Base-by-base conservation (phyloP, 208 protist genomes). In the Dictyostelium gargantuum region DNA sequence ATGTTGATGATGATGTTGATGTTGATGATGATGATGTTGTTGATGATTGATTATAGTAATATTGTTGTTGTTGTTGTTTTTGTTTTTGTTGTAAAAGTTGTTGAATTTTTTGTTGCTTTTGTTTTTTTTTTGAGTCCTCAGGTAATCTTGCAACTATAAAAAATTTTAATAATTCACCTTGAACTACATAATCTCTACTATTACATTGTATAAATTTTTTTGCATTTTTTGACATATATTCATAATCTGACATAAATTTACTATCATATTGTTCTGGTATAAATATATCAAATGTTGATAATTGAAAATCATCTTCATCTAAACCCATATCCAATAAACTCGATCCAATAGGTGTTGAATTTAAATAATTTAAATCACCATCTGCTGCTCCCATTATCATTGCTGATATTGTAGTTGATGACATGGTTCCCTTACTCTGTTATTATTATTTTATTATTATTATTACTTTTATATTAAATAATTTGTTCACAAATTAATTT, bases 81-180 rank as follows among this genome's bases (percentile, higher is more conserved):
- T 80, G 42, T 52, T 50, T 26, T 58, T 58, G 46, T 40, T 80
- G 44, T 42, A 29, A 8, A 17, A 35, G 3, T 40, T 58, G 26
- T 58, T 52, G 46, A 35, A 50, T 29, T 80, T 80, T 11, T 58
- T 58, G 74, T 58, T 80, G 74, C 42, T n/a, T 52, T 58, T 50
- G 40, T 42, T 23, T 29, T 40, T 80, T 29, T 38, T 80, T 80
- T 1, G 74, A 80, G 1, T 44, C 40, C 26, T 73, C 35, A 32
- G 82, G 63, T 38, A 50, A 32, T 54, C 82, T 61, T 13, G 48
- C 82, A 52, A 89, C 79, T 0, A 89, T 50, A 50, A 89, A 89
- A 56, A 89, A 79, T 26, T 58, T 77, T 52, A 89, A 61, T 52
- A 79, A 19, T 52, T 89, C 82, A 70, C 82, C 82, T 79, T 89